Base-by-base conservation (phyloP, 257 asterid species). In the Hygrophila difformis region DNA sequence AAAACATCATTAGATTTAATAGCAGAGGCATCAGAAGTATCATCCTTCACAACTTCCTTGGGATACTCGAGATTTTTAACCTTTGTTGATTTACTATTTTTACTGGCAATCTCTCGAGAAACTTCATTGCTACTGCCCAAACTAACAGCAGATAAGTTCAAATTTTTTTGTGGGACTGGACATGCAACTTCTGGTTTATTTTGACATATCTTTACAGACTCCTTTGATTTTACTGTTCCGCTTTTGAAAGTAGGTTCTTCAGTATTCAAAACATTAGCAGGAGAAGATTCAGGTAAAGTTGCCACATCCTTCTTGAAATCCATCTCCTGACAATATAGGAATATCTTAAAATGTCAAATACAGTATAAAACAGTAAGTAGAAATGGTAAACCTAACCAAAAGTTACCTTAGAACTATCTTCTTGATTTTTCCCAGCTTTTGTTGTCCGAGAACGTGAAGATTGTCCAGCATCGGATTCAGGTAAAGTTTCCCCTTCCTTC, bases 1-100 rank as follows among this genome's bases (percentile, higher is more conserved):
- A 60, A 74, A 62, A 85, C 92, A 28, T 81, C 82, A 36, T 61
- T 73, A 21, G 91, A 75, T 62, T 59, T 61, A 45, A 28, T 43
- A 37, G 76, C 55, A 26, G 78, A 41, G 21, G 64, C 35, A 62
- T 57, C 67, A 28, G 63, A 61, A 51, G 56, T 63, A 52, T 67
- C 69, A 59, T 59, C 56, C 57, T 67, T 60, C 70, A 70, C 74
- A 60, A 69, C 70, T 64, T 63, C 66, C 38, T 21, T 33, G 44
- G 47, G 52, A 33, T 62, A 76, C 55, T 28, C 59, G 8, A 26
- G 7, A 6, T 26, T 34, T 31, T 47, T 50, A 54, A 28, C 63
- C 51, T 20, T 39, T 37, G 46, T 52, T 43, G 18, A 64, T 52
- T 64, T 68, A 61, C 38, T 47, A 55, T 72, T 51, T 66, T 63